Evolutionary conservation across 2,329 filamentous ascomycete species (phyloP), one percentile per base, ranked within the genome.

Genomic region (Fusarium incarnatum): DNA sequence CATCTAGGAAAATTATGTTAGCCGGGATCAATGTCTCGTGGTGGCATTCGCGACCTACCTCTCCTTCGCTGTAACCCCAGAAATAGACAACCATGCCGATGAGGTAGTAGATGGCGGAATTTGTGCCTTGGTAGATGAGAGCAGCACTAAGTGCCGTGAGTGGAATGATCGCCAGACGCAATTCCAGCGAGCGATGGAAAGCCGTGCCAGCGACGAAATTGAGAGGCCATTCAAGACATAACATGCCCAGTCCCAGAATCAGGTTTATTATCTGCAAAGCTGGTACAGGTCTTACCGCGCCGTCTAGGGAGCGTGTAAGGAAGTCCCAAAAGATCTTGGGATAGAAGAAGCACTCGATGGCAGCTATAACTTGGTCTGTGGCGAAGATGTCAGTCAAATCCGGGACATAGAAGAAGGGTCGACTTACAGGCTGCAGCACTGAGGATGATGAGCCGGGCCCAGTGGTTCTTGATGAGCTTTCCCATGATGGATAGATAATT

Each of bases 291-390:
- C 92, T 94, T 67, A 98, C 93, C 50, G 92, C 92, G 58, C 84
- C 86, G 78, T 99, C 93, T 74, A 99, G 89, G 75, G 93, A 94
- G 77, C 93, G 94, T 65, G 95, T 98, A 72, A 96, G 83, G 80
- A 97, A 97, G 82, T 99, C 96, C 92, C 93, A 99, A 83, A 99
- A 97, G 78, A 99, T 91, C 81, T 99, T 99, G 72, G 96, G 96
- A 94, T 94, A 99, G 88, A 99, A 95, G 87, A 96, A 97, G 77
- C 89, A 91, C 83, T 97, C 89, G 60, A 99, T 83, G 18, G 92
- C 91, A 65, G 94, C 94, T 64, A 86, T 89, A 69, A 98, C 81
- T 88, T 99, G 96, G 80, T 97, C 94, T 97, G 50, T 22, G 37
- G n/a, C 25, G 32, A n/a, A 5, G 18, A 15, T 55, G 75, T 81